Evolutionary conservation across 345 rosid genomes (phyloP).

Genomic region (Draba incana): DNA sequence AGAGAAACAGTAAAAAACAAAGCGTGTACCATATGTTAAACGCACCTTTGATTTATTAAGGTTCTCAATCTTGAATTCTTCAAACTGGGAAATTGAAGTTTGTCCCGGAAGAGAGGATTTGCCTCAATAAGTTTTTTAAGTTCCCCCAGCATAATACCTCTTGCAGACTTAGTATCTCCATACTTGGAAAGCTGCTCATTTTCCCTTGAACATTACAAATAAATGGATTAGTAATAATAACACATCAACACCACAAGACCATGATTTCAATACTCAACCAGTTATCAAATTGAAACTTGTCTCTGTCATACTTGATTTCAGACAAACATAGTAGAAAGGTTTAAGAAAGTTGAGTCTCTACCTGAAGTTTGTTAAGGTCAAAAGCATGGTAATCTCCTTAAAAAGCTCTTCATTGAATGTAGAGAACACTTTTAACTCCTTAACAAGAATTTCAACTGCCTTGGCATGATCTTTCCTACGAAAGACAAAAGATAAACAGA

Average conservation of each 20-base stretch:
- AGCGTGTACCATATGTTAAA: background rate
- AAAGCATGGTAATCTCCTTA: slow-evolving; percentile 51
- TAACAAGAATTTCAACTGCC: slow-evolving; percentile 53
- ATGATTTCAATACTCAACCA: slow-evolving; percentile 4
- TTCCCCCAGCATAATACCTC: slow-evolving; percentile 51
- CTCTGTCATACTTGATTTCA: slow-evolving; percentile 11
- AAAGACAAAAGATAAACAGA: slow-evolving; percentile 13
- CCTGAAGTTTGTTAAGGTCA: slow-evolving; percentile 52
- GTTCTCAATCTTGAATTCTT: slow-evolving; percentile 58
- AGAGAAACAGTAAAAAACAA: background rate
- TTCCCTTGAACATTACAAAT: slow-evolving; percentile 39
- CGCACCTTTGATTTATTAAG: slow-evolving; percentile 54
- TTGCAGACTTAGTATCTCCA: slow-evolving; percentile 57
- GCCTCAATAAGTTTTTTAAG: slow-evolving; percentile 53
- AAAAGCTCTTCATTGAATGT: slow-evolving; percentile 52
- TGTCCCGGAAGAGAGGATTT: slow-evolving; percentile 53
- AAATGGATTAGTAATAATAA: slow-evolving; percentile 1
- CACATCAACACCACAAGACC: slow-evolving; percentile 11
- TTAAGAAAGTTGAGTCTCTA: slow-evolving; percentile 17
- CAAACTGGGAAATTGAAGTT: slow-evolving; percentile 54
- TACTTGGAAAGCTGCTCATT: slow-evolving; percentile 55
- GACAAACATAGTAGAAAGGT: background rate
- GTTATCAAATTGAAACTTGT: background rate
- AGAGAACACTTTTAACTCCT: slow-evolving; percentile 51
- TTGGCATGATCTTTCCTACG: slow-evolving; percentile 46